Base-by-base conservation (phyloP, 1,284 basidiomycete species). In the Microbotryomycetes sp. region DNA sequence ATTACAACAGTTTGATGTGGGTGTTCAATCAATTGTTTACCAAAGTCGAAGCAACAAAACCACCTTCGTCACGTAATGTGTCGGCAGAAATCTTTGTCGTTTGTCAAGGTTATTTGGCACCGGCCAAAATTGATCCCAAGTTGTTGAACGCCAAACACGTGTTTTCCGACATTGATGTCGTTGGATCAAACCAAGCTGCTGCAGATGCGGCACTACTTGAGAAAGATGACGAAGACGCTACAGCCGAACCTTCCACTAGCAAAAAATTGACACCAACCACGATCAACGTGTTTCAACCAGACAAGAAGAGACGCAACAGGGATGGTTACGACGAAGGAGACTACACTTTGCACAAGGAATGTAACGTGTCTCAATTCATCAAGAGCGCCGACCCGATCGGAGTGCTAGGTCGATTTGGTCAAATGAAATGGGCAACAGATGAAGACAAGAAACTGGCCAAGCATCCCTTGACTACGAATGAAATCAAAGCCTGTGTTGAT, bases 71-170 rank as follows among this genome's bases (percentile, higher is more conserved):
- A 25, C 85, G 96, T 81, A 97, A 96, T 77, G 96, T 99, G 52
- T 99, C 96, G 51, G 96, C 96, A 7, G 96, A 99, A 78, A 98
- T 98, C 74, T 99, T 98, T 81, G 96, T 99, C 71, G 92, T 97
- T 58, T 99, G 96, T 78, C 87, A 87, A 67, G 90, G 92, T 63
- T 99, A 92, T 79, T 84, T 92, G 68, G 92, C 92, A 4, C 96
- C 96, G 4, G 91, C 91, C 75, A 84, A 88, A 73, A 94, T 98
- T 72, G 96, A 99, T 74, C 92, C 96, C 47, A 96, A 94, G 78
- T 97, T 99, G 78, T 85, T 99, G 67, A 94, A 98, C 74, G 91
- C 96, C 12, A 90, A 86, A 74, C 90, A 97, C 73, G 96, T 98
- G 63, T 99, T 99, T 83, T 96, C 97, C 76, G 96, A 97, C 67